Evolutionary conservation across 805 yeast species (phyloP).

Genomic region (Jamesozyma lodderae): DNA sequence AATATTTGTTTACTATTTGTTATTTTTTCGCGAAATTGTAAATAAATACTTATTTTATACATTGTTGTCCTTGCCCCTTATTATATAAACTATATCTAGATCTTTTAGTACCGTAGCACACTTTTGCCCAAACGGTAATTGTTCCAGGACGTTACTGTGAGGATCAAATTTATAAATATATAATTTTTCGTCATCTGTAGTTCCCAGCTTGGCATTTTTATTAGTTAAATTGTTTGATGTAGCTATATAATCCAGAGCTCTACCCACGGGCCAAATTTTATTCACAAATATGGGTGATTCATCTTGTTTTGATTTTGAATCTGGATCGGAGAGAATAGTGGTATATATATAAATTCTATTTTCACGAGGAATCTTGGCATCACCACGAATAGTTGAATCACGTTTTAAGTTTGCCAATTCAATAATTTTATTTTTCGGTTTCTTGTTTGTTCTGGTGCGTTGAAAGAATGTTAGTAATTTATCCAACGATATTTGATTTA

Average conservation of each 20-base stretch:
- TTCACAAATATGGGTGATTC: constrained; percentile 17
- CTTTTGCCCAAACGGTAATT: too few relatives aligned
- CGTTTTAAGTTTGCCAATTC: constrained; percentile 15
- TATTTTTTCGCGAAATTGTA: too few relatives aligned
- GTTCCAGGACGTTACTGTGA: constrained; percentile 3
- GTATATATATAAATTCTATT: constrained; percentile 24
- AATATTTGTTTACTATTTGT: neutral
- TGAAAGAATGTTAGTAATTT: constrained; percentile 22
- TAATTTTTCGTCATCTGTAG: constrained; percentile 17
- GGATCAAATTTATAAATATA: constrained; percentile 15
- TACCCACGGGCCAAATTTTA: constrained; percentile 29
- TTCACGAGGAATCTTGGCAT: constrained; percentile 17
- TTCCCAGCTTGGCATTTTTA: constrained; percentile 11
- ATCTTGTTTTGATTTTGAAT: constrained; percentile 6
- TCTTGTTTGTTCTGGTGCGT: constrained; percentile 6
- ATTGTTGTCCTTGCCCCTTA: constrained; percentile 17
- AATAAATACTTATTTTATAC: too few relatives aligned
- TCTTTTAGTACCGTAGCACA: constrained; percentile 11
- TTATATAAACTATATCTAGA: constrained; percentile 21
- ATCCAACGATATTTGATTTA: constrained; percentile 18
- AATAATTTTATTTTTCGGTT: constrained; percentile 8
- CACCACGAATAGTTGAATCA: constrained; percentile 24
- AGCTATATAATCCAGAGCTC: constrained; percentile 26
- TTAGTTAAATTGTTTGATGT: constrained; percentile 19
- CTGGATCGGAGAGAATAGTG: constrained; percentile 11